Conservation (phyloP, 2,329 filamentous ascomycete species). For the Sordariomycetes sp. region DNA sequence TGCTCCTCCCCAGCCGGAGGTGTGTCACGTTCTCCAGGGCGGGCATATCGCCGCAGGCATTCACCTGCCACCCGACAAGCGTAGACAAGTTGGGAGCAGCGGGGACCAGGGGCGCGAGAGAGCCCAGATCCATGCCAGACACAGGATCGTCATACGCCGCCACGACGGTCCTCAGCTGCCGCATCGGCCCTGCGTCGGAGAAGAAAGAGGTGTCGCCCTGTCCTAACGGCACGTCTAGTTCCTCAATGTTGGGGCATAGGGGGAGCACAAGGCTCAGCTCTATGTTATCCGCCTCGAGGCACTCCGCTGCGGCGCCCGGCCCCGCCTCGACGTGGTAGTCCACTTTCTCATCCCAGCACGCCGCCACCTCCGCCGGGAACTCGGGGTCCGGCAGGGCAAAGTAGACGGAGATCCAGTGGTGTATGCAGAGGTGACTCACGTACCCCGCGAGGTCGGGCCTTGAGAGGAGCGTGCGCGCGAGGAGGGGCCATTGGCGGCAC, state of each 20-base stretch:
- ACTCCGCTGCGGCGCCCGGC: background rate
- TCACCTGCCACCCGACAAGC: background rate
- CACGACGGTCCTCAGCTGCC: background rate
- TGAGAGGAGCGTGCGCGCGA: background rate
- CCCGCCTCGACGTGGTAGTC: background rate
- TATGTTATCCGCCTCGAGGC: background rate
- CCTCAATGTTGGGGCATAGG: background rate
- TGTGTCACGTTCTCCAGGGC: constrained; percentile 1
- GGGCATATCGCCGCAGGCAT: background rate
- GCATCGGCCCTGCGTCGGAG: background rate
- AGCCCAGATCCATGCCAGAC: background rate
- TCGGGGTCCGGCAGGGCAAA: background rate
- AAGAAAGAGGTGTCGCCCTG: background rate
- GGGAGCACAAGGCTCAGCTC: background rate
- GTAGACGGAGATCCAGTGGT: background rate
- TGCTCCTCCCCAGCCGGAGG: background rate
- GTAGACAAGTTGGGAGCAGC: background rate
- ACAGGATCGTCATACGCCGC: background rate
- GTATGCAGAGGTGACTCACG: background rate
- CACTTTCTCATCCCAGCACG: background rate
- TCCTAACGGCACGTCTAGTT: background rate
- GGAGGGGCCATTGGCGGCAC: background rate
- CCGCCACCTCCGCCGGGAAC: background rate
- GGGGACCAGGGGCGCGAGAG: background rate
- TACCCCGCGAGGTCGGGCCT: background rate